Evolutionary conservation across 768 basidiomycete species (phyloP).

Genomic region (Russula olivacea): DNA sequence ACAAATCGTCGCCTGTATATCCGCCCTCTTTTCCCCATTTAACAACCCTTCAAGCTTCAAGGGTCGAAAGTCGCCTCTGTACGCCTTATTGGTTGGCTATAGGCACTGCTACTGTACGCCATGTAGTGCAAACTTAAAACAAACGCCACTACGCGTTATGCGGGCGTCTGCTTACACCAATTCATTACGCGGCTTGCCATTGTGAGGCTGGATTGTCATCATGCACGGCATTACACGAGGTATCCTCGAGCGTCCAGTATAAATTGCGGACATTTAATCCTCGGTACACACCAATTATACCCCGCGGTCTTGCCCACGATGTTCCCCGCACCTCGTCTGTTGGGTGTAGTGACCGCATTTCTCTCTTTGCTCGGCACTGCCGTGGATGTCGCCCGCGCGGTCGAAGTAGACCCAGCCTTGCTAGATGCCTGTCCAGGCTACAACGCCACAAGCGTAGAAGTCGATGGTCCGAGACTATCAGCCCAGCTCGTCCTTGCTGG

Average conservation of each 20-base stretch:
- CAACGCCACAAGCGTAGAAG: slow-evolving; percentile 41
- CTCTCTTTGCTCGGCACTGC: neutral
- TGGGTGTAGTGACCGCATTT: neutral
- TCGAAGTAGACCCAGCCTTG: slow-evolving; percentile 26
- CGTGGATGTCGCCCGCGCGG: slow-evolving; percentile 21
- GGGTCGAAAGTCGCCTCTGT: too few species aligned
- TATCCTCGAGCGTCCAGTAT: neutral
- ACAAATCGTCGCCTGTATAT: too few species aligned
- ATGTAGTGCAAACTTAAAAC: neutral
- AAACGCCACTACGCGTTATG: neutral
- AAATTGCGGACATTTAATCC: neutral
- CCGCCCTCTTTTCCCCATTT: too few species aligned
- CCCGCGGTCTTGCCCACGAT: neutral
- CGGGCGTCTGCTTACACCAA: too few species aligned
- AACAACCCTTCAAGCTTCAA: neutral
- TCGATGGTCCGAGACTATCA: slow-evolving; percentile 37
- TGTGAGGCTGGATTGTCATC: neutral
- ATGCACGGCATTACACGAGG: neutral
- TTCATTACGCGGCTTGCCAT: neutral
- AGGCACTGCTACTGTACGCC: neutral
- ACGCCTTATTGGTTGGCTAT: too few species aligned
- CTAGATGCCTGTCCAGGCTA: slow-evolving; percentile 62
- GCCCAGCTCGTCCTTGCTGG: slow-evolving; percentile 51
- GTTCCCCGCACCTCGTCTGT: neutral
- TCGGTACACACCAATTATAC: too few species aligned